Evolutionary conservation across 2,329 filamentous ascomycete genomes (phyloP), one percentile per base, ranked within the genome.

Genomic region (Ampelomyces quisqualis): DNA sequence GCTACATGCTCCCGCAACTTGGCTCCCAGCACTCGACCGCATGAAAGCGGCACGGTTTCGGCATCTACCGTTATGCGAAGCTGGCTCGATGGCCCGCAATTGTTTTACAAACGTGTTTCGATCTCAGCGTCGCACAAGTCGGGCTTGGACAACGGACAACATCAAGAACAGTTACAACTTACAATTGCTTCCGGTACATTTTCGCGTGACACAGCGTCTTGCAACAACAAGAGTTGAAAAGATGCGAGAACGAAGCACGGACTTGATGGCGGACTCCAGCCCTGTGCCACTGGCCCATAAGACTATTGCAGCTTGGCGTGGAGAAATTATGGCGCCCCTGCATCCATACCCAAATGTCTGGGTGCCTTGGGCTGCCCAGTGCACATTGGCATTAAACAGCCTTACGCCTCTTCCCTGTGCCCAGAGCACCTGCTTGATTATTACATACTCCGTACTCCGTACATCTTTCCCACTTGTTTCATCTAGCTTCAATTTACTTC

Each of bases 41-140:
- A 53, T 53, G n/a, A 39, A 46, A 49, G 49, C 34, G 35, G 40
- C 35, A 38, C 19, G 28, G 55, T 60, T 58, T 58, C 53, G 51
- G n/a, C 43, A 30, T 26, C n/a, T n/a, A n/a, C n/a, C n/a, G n/a
- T 31, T 22, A 33, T 45, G 48, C 43, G 27, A 34, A 42, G 32
- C 39, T 40, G 35, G 35, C 43, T 27, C 21, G 33, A 20, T 5
- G 14, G 29, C 37, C 40, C 20, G 23, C 33, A 37, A 15, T 26
- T 30, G 34, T 42, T 39, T 38, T 29, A 36, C 28, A 34, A 23
- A 32, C 30, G 42, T 47, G 34, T 47, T 18, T 21, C 44, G 34
- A 36, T 23, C 20, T 19, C 27, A 24, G 31, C 34, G 26, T 45
- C 40, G 34, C 33, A 34, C 14, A 23, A 28, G 15, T 23, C 20